Evolutionary conservation across 1,284 basidiomycete genomes (phyloP).

Genomic region (Leucoagaricus sp.): DNA sequence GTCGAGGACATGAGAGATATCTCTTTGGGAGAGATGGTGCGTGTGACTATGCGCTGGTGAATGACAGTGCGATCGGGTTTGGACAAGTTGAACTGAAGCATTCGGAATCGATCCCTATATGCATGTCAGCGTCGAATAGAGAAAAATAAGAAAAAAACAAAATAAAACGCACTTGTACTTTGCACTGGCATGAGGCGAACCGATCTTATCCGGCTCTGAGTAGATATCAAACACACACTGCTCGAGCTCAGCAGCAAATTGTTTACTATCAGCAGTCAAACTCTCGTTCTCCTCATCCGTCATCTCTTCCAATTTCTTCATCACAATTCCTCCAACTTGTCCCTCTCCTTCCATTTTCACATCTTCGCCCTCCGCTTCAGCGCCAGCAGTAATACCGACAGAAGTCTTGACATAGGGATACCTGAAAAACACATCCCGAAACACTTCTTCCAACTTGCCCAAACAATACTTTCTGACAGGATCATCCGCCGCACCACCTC

Average conservation of each 20-base stretch:
- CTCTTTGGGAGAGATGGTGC: slow-evolving; percentile 63
- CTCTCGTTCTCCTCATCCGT: slow-evolving; percentile 60
- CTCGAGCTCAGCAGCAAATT: slow-evolving; percentile 70
- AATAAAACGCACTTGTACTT: slow-evolving; percentile 74
- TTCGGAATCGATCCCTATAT: slow-evolving; percentile 80
- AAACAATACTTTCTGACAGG: slow-evolving; percentile 76
- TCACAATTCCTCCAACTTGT: slow-evolving; percentile 21
- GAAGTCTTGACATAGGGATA: slow-evolving; percentile 52
- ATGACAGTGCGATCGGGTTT: slow-evolving; percentile 73
- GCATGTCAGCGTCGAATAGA: background rate
- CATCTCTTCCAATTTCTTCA: slow-evolving; percentile 45
- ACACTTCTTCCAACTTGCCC: slow-evolving; percentile 68
- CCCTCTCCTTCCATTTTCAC: slow-evolving; percentile 19
- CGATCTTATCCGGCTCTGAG: slow-evolving; percentile 74
- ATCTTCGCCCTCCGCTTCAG: background rate
- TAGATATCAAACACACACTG: slow-evolving; percentile 70
- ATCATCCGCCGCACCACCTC: slow-evolving; percentile 50
- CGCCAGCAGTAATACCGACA: background rate
- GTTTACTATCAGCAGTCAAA: slow-evolving; percentile 53
- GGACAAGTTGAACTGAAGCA: slow-evolving; percentile 79
- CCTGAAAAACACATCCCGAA: slow-evolving; percentile 65
- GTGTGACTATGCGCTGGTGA: slow-evolving; percentile 73
- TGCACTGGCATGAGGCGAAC: slow-evolving; percentile 61
- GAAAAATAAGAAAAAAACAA: slow-evolving; percentile 15
- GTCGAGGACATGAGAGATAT: slow-evolving; percentile 83